Base-by-base conservation (phyloP, 768 basidiomycete genomes). In the Agrocybe pediades region DNA sequence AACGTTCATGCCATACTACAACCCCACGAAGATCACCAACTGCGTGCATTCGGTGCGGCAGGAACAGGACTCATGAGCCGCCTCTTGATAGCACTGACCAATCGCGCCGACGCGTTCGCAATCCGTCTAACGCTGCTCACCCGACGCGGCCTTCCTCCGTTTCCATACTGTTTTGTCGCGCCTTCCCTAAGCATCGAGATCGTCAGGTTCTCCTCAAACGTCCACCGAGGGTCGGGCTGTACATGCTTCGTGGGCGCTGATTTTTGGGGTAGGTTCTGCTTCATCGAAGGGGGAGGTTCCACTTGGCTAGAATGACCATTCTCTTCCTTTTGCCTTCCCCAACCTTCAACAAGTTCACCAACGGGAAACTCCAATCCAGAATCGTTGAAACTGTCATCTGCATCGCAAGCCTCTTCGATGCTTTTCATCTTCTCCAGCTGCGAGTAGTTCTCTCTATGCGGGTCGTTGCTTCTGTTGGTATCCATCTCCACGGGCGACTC, bases 131-230 rank as follows among this genome's bases (percentile, higher is more conserved):
- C 2, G 17, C 24, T 55, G 30, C 44, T 53, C 13, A 40, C 25
- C 13, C 49, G 42, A 15, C 40, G 29, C 48, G 7, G 15, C 15
- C 20, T 17, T 9, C 47, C 48, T 13, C 39, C 3, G 17, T 16
- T 20, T 25, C 24, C 36, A 17, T 17, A 41, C n/a, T 36, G 19
- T 68, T 46, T 65, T 41, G 39, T 20, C 6, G 45, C 20, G 11
- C 61, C 54, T 21, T 62, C 61, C 26, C 55, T 44, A n/a, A 68
- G 56, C 36, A 68, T 36, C 3, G 65, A 59, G 3, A 68, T 61
- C 2, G 60, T 60, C 24, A 68, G 44, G 27, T 54, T 53, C 49
- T 68, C 62, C 20, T 65, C 67, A 36, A 68, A 49, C 16, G 60
- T 49, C 63, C 61, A 63, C 3, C 25, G 33, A 39, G 16, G 23